phyloP scores from a whole-genome alignment of 768 basidiomycete species.

The Boletus sp. region DNA sequence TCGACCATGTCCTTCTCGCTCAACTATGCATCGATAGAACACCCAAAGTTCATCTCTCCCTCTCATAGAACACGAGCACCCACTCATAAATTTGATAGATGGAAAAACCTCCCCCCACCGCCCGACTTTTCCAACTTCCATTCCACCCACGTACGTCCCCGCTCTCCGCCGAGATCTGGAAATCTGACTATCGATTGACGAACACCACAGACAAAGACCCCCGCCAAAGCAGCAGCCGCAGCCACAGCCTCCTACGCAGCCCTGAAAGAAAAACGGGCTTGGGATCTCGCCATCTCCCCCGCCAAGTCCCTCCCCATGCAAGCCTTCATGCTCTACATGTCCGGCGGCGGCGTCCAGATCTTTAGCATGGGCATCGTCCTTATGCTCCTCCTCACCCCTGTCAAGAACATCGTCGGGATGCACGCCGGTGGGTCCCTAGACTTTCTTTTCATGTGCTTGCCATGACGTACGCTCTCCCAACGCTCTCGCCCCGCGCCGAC shows the following conservation, averaged over 20 bases:
- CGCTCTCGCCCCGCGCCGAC: too few relatives aligned
- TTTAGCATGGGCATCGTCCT: constrained; percentile 97
- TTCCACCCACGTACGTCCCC: constrained; percentile 26
- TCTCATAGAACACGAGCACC: not conserved
- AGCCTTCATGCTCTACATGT: constrained; percentile 98
- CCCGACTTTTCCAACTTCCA: constrained; percentile 61
- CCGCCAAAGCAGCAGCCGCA: constrained; percentile 32
- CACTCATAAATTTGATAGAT: constrained; percentile 38
- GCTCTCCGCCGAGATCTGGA: not conserved
- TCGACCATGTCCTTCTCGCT: constrained; percentile 28
- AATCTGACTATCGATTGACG: too few relatives aligned
- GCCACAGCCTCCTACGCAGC: constrained; percentile 53
- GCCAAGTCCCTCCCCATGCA: constrained; percentile 96
- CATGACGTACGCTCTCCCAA: too few relatives aligned
- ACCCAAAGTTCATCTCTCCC: constrained; percentile 20
- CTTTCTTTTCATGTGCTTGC: too few relatives aligned
- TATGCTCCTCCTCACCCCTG: constrained; percentile 85
- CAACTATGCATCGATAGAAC: constrained; percentile 33
- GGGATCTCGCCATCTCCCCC: constrained; percentile 81
- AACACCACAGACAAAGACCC: too few relatives aligned
- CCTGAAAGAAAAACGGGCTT: constrained; percentile 77
- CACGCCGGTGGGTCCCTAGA: constrained; percentile 58
- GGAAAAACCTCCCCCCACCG: constrained; percentile 62
- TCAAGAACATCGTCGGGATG: constrained; percentile 79
- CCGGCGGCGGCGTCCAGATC: constrained; percentile 91